Conservation (phyloP, 345 rosid genomes). For the Pistacia atlantica region DNA sequence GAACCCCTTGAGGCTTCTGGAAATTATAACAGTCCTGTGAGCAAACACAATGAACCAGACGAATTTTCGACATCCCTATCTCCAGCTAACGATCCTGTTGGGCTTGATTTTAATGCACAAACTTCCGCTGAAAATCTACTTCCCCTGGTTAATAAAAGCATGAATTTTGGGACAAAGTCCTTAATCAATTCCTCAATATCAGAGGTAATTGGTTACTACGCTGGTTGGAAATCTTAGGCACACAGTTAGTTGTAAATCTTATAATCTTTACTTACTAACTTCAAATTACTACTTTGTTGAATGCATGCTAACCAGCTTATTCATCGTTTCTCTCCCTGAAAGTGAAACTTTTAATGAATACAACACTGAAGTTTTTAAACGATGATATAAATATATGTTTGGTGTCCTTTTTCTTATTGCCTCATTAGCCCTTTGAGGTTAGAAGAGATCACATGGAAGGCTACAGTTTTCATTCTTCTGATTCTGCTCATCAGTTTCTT, state of each 20-base stretch:
- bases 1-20: background rate
- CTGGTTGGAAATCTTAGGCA: background rate
- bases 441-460: slow-evolving; percentile 1
- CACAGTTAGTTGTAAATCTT: background rate
- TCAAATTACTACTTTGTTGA: background rate
- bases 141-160: background rate
- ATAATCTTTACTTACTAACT: background rate
- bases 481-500: slow-evolving; percentile 11
- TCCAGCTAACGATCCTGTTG: slow-evolving; percentile 7
- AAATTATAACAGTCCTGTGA: slow-evolving; percentile 4
- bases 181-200: background rate
- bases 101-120: background rate
- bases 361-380: background rate
- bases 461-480: slow-evolving; percentile 8
- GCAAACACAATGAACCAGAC: slow-evolving; percentile 12
- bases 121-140: slow-evolving; percentile 5
- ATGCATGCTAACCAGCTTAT: background rate
- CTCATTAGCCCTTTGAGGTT: slow-evolving; percentile 26
- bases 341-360: background rate
- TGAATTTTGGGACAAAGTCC: slow-evolving; percentile 11
- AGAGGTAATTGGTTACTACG: slow-evolving; percentile 10
- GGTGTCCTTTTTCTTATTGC: slow-evolving; percentile 9
- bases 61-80: slow-evolving; percentile 1
- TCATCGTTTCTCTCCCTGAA: background rate
- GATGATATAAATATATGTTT: background rate